Evolutionary conservation across 1,284 basidiomycete genomes (phyloP), one percentile per base, ranked within the genome.

Genomic region (Hymenochaete sp.): DNA sequence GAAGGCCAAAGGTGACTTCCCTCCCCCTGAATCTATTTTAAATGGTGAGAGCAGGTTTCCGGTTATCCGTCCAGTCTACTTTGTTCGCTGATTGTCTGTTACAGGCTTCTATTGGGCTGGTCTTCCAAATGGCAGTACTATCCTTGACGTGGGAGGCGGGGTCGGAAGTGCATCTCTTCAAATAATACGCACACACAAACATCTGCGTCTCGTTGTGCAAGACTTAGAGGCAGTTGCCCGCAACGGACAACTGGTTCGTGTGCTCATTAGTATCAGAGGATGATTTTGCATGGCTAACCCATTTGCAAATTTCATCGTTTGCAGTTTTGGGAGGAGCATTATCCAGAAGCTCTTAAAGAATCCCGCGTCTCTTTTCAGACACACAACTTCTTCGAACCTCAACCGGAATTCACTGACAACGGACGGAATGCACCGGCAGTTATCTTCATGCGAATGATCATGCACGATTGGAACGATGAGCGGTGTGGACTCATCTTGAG

Each of bases 351-450:
- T n/a, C n/a, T n/a, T n/a, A n/a, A n/a, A n/a, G n/a, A n/a, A n/a
- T n/a, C n/a, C n/a, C n/a, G n/a, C n/a, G n/a, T n/a, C n/a, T n/a
- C n/a, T n/a, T n/a, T n/a, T n/a, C n/a, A n/a, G n/a, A n/a, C n/a
- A n/a, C n/a, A n/a, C n/a, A n/a, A 60, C 49, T 62, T 59, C 47
- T 60, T 63, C 47, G 27, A 24, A 9, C 45, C 50, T 3, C 57
- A 62, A 36, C 54, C 58, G 2, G 51, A 55, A 13, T 37, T 5
- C 27, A 50, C 38, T 51, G n/a, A n/a, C n/a, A n/a, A n/a, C n/a
- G n/a, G n/a, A n/a, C n/a, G n/a, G n/a, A 50, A 24, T 40, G 48
- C 18, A 1, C 53, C 54, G 4, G 28, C 40, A n/a, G 45, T 41
- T 7, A 44, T 44, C 41, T 21, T 51, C 22, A 36, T 51, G 22